A percentile compares a stretch with the other conserved stretches of the same genome.
phyloP scores from a whole-genome alignment of 2,329 filamentous ascomycete genomes.

The Neofusicoccum sp. region DNA sequence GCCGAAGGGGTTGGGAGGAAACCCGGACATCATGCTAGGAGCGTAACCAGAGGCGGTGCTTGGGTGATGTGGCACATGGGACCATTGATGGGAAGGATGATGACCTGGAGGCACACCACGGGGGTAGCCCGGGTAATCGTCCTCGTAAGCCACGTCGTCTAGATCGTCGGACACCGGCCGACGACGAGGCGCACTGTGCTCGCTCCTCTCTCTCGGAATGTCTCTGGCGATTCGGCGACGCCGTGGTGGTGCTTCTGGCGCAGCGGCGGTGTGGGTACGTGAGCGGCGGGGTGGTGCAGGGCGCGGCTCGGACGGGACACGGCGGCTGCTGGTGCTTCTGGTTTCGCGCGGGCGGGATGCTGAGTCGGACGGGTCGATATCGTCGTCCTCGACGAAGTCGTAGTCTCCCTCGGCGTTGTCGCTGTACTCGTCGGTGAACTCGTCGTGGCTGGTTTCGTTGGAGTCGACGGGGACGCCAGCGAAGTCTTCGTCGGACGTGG shows the following conservation, averaged over 20 bases:
- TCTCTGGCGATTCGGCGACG: slow-evolving; percentile 34
- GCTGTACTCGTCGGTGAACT: slow-evolving; percentile 29
- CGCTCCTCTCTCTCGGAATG: slow-evolving; percentile 23
- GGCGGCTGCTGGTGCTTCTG: slow-evolving; percentile 22
- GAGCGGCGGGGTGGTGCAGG: slow-evolving; percentile 33
- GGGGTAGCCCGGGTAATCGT: slow-evolving; percentile 47
- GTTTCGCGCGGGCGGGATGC: slow-evolving; percentile 42
- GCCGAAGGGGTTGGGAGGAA: slow-evolving; percentile 29
- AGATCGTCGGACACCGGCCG: slow-evolving; percentile 34
- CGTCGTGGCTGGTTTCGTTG: slow-evolving; percentile 30
- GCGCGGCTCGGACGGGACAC: slow-evolving; percentile 32
- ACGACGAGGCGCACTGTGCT: slow-evolving; percentile 31
- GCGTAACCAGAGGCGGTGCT: slow-evolving; percentile 36
- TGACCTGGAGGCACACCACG: slow-evolving; percentile 31
- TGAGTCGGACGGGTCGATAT: slow-evolving; percentile 50
- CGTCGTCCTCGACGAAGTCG: slow-evolving; percentile 40
- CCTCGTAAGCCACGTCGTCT: slow-evolving; percentile 45
- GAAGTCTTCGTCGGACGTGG: slow-evolving; percentile 31
- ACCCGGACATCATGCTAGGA: slow-evolving; percentile 38
- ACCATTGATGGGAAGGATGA: slow-evolving; percentile 37
- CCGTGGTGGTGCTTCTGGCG: neutral
- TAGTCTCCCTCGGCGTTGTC: slow-evolving; percentile 31
- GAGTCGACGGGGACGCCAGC: slow-evolving; percentile 31
- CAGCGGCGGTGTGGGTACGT: slow-evolving; percentile 21
- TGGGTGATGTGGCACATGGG: slow-evolving; percentile 33